phyloP scores from a whole-genome alignment of 805 yeast genomes.

The Kockiozyma suomiensis region DNA sequence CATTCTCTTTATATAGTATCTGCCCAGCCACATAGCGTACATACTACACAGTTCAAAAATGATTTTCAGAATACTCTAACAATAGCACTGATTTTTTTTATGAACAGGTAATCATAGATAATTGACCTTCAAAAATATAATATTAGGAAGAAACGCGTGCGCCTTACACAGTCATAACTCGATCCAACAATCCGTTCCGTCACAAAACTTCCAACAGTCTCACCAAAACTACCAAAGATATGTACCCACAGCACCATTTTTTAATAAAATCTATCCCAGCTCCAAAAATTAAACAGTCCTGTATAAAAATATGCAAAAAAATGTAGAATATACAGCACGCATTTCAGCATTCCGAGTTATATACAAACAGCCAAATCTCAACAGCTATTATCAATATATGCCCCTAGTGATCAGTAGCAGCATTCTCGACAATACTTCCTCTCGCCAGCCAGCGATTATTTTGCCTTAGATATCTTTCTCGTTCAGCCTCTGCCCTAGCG shows the following conservation, averaged over 20 bases:
- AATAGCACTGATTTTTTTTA: background rate
- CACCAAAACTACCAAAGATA: background rate
- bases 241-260: background rate
- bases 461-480: background rate
- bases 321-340: too few species aligned
- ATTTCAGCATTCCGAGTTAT: too few species aligned
- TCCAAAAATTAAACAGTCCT: too few species aligned
- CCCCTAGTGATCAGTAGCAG: background rate
- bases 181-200: too few species aligned
- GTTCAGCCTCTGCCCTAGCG: constrained; percentile 6
- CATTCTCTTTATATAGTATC: background rate
- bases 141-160: background rate
- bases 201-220: background rate
- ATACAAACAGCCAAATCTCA: background rate
- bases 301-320: too few species aligned
- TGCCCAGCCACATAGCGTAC: background rate
- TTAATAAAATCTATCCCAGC: too few species aligned
- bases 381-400: too few species aligned
- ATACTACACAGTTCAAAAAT: too few species aligned
- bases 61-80: too few species aligned
- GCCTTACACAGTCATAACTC: background rate
- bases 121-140: background rate
- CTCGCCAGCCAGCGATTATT: constrained; percentile 15
- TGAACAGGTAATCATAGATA: background rate
- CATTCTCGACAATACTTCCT: constrained; percentile 6